phyloP scores from a whole-genome alignment of 176 grass and related monocot species.

The Pharus latifolius region DNA sequence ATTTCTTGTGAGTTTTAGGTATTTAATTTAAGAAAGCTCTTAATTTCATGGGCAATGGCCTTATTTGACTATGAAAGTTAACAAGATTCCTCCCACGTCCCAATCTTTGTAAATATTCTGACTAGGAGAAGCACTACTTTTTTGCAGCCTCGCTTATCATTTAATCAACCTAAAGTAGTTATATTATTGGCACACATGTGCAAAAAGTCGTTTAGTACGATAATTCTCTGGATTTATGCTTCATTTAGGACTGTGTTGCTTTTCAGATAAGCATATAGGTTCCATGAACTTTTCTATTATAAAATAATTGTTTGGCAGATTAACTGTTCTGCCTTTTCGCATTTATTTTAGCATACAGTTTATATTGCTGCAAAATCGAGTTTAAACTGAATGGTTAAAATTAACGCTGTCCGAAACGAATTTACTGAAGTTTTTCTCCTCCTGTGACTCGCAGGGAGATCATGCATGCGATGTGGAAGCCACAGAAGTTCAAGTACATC shows the following conservation, averaged over 20 bases:
- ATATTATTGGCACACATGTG: slow-evolving; percentile 19
- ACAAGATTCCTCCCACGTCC: slow-evolving; percentile 25
- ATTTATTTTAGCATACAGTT: no score
- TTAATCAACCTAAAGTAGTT: slow-evolving; percentile 11
- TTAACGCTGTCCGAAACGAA: neutral
- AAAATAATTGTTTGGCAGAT: no score
- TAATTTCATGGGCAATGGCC: neutral
- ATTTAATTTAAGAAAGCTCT: slow-evolving; percentile 4
- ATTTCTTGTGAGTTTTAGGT: neutral
- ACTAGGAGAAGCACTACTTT: slow-evolving; percentile 36
- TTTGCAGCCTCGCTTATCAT: neutral
- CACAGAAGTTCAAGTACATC: slow-evolving; percentile 74
- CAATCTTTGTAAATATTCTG: slow-evolving; percentile 25
- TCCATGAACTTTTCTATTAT: no score
- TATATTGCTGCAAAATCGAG: no score
- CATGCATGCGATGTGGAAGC: slow-evolving; percentile 85
- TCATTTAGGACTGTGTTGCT: neutral
- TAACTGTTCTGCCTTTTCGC: no score
- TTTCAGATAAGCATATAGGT: neutral
- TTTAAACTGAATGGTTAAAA: no score
- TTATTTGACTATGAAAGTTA: slow-evolving; percentile 16
- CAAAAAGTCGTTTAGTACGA: slow-evolving; percentile 6
- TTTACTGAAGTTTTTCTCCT: neutral
- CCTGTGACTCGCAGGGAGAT: slow-evolving; percentile 31
- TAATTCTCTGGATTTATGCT: slow-evolving; percentile 15